Evolutionary conservation across 2,329 filamentous ascomycete genomes (phyloP), one percentile per base, ranked within the genome.

Genomic region (Clarireedia monteithiana): DNA sequence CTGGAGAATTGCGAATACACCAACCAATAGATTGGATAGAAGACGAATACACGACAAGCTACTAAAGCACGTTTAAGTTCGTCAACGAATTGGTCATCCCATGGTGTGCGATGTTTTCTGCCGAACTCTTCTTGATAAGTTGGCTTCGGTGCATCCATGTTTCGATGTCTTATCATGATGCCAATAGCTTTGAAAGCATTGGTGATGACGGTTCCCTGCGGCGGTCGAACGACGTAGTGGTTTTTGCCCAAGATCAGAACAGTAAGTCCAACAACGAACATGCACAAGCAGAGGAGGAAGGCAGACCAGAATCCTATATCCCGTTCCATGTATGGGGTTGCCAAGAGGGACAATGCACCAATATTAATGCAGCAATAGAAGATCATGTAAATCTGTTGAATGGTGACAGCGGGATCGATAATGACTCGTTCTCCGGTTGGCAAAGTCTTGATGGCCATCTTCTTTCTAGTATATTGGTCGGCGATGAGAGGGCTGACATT

Each of bases 301-400:
- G 70, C 74, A 72, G 56, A 75, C 75, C 64, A 80, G 63, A 76
- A 77, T 72, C 74, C 77, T 73, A 62, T 74, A 71, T 60, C 76
- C 53, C 69, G 68, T 58, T 76, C 74, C 5, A 72, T 62, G 24
- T 75, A 75, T 0, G 69, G 68, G 4, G 71, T 74, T 2, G 70
- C 68, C 6, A 74, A 58, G 49, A 77, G 80, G 34, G 76, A 68
- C 7, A 66, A 56, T 24, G 83, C 78, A 40, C 86, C 86, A 12
- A 86, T 64, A 66, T 88, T 88, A 72, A 88, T 84, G 63, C 83
- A 78, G 57, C 85, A 74, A 71, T 89, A 89, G 67, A 88, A 89
- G 68, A 59, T 54, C 9, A 64, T 48, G 42, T 65, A 65, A 14
- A 67, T 63, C 17, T 81, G 75, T 2, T 78, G 74, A 12, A 81